Percentiles rank a stretch among this genome's conserved stretches.
Conservation (phyloP, 2,329 filamentous ascomycete genomes). For the Apiospora koreana region DNA sequence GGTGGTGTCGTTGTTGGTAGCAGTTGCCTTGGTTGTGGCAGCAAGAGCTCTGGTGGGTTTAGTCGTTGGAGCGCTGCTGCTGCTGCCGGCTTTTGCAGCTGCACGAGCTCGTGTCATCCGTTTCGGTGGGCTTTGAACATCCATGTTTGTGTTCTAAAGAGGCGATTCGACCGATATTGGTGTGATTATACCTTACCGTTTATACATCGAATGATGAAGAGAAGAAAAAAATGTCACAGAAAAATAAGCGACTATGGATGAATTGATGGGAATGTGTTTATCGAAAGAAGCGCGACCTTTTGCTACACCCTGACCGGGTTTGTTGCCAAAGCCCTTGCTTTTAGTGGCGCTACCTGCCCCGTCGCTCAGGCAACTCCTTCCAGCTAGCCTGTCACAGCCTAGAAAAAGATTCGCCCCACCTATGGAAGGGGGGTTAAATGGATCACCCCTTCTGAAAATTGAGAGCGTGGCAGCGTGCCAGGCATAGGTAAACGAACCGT, state of each 20-base stretch:
- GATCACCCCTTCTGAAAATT: too few species aligned
- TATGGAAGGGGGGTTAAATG: too few species aligned
- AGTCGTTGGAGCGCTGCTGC: constrained; percentile 36
- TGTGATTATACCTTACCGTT: neutral
- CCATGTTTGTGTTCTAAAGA: constrained; percentile 41
- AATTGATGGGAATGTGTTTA: neutral
- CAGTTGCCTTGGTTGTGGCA: constrained; percentile 20
- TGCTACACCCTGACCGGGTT: neutral
- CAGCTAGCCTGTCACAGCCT: too few species aligned
- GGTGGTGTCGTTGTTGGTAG: constrained; percentile 21
- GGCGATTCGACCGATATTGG: constrained; percentile 11
- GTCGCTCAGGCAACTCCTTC: neutral
- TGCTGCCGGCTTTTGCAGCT: constrained; percentile 37
- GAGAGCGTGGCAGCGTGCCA: too few species aligned
- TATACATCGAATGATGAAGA: neutral
- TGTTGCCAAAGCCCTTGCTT: too few species aligned
- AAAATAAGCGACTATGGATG: neutral
- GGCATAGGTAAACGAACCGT: too few species aligned
- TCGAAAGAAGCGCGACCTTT: neutral
- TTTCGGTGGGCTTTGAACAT: constrained; percentile 57
- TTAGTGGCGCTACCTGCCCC: too few species aligned
- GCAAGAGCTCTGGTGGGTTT: constrained; percentile 39
- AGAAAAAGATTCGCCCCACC: too few species aligned
- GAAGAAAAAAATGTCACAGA: neutral
- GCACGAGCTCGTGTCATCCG: constrained; percentile 56